Percentiles rank a stretch among this genome's conserved stretches.
These are phyloP conservation scores for Pleurotus platypus DNA, from an alignment of 768 basidiomycete genomes.

Conservation along the genomic window DNA sequence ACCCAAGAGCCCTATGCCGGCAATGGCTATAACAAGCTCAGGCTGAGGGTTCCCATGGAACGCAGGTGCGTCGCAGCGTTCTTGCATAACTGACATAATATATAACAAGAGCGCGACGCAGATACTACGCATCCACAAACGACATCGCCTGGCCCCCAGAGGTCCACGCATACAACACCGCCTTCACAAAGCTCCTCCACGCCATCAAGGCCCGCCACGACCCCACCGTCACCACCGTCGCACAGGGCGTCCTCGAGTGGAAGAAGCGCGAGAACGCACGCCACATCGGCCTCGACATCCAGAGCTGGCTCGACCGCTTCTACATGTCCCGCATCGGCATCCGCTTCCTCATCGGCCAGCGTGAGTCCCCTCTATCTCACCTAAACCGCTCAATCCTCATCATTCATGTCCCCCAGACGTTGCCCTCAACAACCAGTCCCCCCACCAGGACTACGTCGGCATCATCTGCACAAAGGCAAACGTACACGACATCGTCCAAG, in stretches of 20 bases:
- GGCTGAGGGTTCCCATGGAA: conserved; percentile 80
- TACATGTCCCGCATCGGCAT: conserved; percentile 96
- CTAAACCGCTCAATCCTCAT: conserved; percentile 1
- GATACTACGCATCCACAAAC: conserved; percentile 82
- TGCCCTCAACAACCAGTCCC: conserved; percentile 87
- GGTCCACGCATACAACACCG: conserved; percentile 87
- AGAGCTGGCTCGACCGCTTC: conserved; percentile 95
- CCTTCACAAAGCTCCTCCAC: conserved; percentile 85
- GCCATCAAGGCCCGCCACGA: conserved; percentile 93
- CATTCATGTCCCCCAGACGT: conserved; percentile 55
- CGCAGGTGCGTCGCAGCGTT: conserved; percentile 51
- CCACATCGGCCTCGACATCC: conserved; percentile 82
- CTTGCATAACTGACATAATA: no score
- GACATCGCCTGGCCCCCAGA: conserved; percentile 84
- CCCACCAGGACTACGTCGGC: conserved; percentile 91
- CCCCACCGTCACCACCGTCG: conserved; percentile 95
- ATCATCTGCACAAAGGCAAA: conserved; percentile 96
- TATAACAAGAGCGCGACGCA: conserved; percentile 23
- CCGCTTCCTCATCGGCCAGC: conserved; percentile 94
- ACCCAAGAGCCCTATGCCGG: conserved; percentile 17
- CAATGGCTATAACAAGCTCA: conserved; percentile 52
- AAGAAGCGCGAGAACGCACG: conserved; percentile 69
- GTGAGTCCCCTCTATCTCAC: conserved; percentile 39
- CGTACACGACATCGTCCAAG: conserved; percentile 95
- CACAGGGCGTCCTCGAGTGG: conserved; percentile 96